Percentiles rank a stretch among this genome's conserved stretches.
Conservation (phyloP, 495 filamentous ascomycete genomes). For the Aspergillus sclerotioniger region DNA sequence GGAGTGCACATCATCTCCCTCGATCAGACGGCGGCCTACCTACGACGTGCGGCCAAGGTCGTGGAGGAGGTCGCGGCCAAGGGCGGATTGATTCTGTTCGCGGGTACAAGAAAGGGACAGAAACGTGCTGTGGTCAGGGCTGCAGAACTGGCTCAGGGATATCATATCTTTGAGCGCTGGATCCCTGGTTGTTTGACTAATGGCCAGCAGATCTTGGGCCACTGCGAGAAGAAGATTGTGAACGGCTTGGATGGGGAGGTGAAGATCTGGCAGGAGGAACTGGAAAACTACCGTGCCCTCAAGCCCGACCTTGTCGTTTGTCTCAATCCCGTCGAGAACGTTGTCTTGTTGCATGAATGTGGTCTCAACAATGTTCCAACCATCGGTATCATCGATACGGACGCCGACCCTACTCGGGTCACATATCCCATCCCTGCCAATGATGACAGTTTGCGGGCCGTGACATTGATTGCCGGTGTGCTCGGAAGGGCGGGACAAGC, state of each 20-base stretch:
- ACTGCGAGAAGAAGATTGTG: slow-evolving; percentile 64
- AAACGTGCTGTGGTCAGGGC: slow-evolving; percentile 74
- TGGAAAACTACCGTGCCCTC: slow-evolving; percentile 60
- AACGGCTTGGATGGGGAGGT: slow-evolving; percentile 68
- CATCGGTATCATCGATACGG: slow-evolving; percentile 91
- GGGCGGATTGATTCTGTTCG: slow-evolving; percentile 86
- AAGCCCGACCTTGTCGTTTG: slow-evolving; percentile 91
- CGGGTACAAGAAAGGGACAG: slow-evolving; percentile 79
- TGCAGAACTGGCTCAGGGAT: slow-evolving; percentile 72
- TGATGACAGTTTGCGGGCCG: slow-evolving; percentile 85
- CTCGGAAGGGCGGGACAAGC: slow-evolving; percentile 80
- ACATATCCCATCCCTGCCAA: slow-evolving; percentile 98
- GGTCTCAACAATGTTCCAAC: slow-evolving; percentile 85
- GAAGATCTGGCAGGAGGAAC: slow-evolving; percentile 58
- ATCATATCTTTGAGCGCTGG: slow-evolving; percentile 93
- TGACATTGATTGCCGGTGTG: slow-evolving; percentile 78
- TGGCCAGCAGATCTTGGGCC: slow-evolving; percentile 76
- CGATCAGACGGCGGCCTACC: slow-evolving; percentile 79
- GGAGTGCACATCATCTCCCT: slow-evolving; percentile 93
- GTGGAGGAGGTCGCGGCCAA: slow-evolving; percentile 81
- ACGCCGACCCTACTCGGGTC: slow-evolving; percentile 88
- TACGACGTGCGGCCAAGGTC: slow-evolving; percentile 84
- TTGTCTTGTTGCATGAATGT: slow-evolving; percentile 85
- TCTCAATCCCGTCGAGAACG: slow-evolving; percentile 91
- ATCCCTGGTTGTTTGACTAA: slow-evolving; percentile 92